These are phyloP conservation scores for Dalbergia cochinchinensis DNA, from an alignment of 306 rosid genomes.

Conservation along the genomic window DNA sequence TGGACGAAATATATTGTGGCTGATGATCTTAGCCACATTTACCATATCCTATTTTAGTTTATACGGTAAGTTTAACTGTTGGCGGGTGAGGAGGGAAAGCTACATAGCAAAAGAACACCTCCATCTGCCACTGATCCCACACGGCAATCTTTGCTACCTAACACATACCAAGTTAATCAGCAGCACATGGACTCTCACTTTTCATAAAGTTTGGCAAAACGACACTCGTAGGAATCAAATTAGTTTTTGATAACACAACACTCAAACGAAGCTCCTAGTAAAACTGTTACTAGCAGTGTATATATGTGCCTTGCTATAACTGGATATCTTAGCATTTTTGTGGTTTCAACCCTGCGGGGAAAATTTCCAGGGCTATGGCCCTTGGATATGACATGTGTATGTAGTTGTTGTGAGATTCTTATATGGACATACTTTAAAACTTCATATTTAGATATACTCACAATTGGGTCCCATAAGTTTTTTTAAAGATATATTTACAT, in stretches of 20 bases:
- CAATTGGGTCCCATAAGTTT: too few species aligned
- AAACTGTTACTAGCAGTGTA: not conserved
- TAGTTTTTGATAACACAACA: slow-evolving; percentile 16
- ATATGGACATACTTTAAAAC: too few species aligned
- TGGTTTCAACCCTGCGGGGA: not conserved
- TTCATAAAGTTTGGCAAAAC: slow-evolving; percentile 35
- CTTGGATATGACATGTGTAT: not conserved
- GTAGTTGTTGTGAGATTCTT: not conserved
- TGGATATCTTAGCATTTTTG: not conserved
- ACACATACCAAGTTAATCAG: not conserved
- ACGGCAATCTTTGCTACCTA: slow-evolving; percentile 36
- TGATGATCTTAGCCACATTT: not conserved
- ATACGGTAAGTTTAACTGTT: not conserved
- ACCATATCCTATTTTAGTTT: not conserved
- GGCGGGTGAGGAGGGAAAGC: slow-evolving; percentile 32
- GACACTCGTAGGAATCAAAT: slow-evolving; percentile 14
- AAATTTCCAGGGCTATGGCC: not conserved
- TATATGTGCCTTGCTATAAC: not conserved
- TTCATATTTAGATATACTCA: too few species aligned
- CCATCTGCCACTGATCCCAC: slow-evolving; percentile 26
- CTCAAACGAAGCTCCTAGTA: slow-evolving; percentile 2
- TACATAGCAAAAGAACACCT: slow-evolving; percentile 36
- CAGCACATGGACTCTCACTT: slow-evolving; percentile 21
- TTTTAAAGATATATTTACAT: too few species aligned
- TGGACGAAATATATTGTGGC: not conserved